Conservation (phyloP, 192 early-diverging fungal species). For the Funneliformis mosseae region DNA sequence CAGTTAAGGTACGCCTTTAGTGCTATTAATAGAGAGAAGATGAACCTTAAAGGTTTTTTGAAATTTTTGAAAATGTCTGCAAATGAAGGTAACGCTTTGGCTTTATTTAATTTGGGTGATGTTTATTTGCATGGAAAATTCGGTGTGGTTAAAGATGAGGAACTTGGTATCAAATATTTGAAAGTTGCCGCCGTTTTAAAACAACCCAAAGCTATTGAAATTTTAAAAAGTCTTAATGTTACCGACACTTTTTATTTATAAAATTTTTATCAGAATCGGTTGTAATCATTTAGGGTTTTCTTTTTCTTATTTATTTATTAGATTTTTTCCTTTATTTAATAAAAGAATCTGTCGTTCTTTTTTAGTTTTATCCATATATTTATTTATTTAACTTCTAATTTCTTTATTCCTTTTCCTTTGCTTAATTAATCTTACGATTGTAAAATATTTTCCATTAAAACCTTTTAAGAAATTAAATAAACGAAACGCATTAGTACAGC, state of each 20-base stretch:
- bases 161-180: not conserved
- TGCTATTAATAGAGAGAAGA: not conserved
- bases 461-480: too few relatives aligned
- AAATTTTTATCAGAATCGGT: not conserved
- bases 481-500: too few relatives aligned
- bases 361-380: too few relatives aligned
- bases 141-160: not conserved
- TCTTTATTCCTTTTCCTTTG: too few relatives aligned
- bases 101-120: conserved; percentile 7
- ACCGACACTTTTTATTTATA: not conserved
- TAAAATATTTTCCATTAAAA: too few relatives aligned
- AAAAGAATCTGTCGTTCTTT: too few relatives aligned
- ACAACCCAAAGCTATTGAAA: conserved; percentile 43
- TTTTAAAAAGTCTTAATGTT: not conserved
- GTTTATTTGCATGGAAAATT: conserved; percentile 3
- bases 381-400: too few relatives aligned
- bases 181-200: not conserved
- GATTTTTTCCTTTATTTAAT: too few relatives aligned
- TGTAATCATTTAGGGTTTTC: too few relatives aligned
- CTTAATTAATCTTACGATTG: too few relatives aligned
- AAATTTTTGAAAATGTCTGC: conserved; percentile 1
- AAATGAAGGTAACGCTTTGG: not conserved
- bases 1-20: conserved; percentile 23
- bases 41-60: not conserved
- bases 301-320: too few relatives aligned